A percentile compares a stretch with the other conserved stretches of the same genome.
These are phyloP conservation scores for Aspergillus ellipticus DNA, from an alignment of 495 filamentous ascomycete species.

Conservation along the genomic window DNA sequence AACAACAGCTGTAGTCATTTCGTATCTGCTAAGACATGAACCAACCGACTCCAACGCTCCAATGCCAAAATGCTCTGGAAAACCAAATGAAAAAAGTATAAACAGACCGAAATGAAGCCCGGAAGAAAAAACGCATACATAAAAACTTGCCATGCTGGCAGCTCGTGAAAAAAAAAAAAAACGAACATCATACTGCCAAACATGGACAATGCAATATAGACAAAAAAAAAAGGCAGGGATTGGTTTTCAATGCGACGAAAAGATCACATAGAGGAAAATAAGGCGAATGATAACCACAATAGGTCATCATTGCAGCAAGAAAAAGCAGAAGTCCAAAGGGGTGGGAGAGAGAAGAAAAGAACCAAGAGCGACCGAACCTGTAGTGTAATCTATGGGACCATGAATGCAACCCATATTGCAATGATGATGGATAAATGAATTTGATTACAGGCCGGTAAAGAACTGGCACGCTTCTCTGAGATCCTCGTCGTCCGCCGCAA, in stretches of 20 bases:
- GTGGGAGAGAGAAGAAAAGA: neutral
- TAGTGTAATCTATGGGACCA: too few species aligned
- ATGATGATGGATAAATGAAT: neutral
- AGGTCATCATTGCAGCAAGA: neutral
- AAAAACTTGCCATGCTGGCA: neutral
- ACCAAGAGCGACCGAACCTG: neutral
- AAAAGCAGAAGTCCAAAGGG: neutral
- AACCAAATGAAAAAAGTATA: neutral
- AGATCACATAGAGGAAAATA: neutral
- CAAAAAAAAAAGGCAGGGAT: neutral
- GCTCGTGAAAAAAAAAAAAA: neutral
- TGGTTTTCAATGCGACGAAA: too few species aligned
- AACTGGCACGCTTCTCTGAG: conserved; percentile 78
- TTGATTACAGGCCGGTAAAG: conserved; percentile 48
- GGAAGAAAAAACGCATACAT: neutral
- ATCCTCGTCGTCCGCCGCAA: conserved; percentile 82
- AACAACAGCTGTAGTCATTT: conserved; percentile 1
- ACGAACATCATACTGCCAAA: neutral
- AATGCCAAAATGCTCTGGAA: conserved; percentile 1
- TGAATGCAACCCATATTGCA: too few species aligned
- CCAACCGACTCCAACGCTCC: conserved; percentile 7
- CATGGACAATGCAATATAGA: neutral
- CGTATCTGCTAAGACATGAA: conserved; percentile 2
- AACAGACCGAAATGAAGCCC: neutral
- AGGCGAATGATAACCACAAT: neutral